Conservation (phyloP, 75 land plant species). For the Picea sitchensis region DNA sequence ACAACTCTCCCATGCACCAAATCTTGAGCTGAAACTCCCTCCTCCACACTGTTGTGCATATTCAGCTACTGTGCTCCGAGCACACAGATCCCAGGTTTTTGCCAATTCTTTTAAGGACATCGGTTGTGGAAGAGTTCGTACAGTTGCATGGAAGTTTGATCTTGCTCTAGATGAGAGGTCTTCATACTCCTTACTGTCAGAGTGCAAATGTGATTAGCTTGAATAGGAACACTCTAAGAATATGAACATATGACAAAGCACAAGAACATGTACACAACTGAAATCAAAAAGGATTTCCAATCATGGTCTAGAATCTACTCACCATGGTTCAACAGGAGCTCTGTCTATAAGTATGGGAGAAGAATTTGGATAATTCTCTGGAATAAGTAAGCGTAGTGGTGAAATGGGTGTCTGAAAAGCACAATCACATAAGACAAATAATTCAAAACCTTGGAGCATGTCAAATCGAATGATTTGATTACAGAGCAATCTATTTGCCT, state of each 20-base stretch:
- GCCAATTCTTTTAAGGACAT: constrained; percentile 75
- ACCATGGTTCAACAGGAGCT: constrained; percentile 65
- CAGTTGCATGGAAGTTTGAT: constrained; percentile 56
- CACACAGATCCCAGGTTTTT: constrained; percentile 87
- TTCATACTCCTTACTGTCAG: constrained; percentile 45
- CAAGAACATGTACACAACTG: neutral
- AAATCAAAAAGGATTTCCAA: neutral
- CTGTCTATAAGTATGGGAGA: constrained; percentile 83
- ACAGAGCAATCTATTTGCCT: neutral
- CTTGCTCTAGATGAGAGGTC: constrained; percentile 59
- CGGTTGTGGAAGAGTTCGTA: constrained; percentile 65
- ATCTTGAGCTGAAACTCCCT: constrained; percentile 79
- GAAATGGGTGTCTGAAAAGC: constrained; percentile 66
- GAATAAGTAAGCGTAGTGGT: constrained; percentile 78
- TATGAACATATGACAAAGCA: neutral
- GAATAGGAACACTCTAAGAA: neutral
- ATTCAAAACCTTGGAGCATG: neutral
- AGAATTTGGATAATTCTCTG: constrained; percentile 77
- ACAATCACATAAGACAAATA: neutral
- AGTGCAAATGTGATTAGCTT: neutral
- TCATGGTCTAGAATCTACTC: constrained; percentile 7
- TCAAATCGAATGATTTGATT: neutral
- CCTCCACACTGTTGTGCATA: constrained; percentile 75
- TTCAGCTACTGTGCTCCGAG: constrained; percentile 64
- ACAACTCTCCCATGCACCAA: constrained; percentile 78